Evolutionary conservation across 2,329 filamentous ascomycete genomes (phyloP), one percentile per base, ranked within the genome.

Genomic region (Colletotrichum limetticola): DNA sequence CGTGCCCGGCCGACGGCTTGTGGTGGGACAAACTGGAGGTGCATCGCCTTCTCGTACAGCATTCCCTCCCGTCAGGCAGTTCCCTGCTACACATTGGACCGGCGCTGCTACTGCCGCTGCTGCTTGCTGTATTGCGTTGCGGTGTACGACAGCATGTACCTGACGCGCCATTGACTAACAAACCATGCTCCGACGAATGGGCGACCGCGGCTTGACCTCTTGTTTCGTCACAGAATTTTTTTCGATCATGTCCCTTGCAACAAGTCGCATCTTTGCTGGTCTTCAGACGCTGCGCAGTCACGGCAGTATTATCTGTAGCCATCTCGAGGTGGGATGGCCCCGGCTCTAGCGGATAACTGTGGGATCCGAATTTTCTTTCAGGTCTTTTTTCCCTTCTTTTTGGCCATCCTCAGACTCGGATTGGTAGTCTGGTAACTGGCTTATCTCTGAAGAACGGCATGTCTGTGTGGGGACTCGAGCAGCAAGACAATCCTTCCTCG

Each of bases 211-310:
- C 71, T 71, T 73, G 66, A 71, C 71, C 71, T 73, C 71, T 66
- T 61, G 71, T 73, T 73, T 73, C 71, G 66, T 73, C 71, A 73
- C 71, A 61, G 71, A 30, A n/a, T 66, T 60, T 69, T 63, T 69
- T 53, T 35, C 42, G 22, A 24, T 35, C 2, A 2, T 35, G 4
- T 14, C 49, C 37, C 24, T 19, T 35, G 2, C 22, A 26, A 28
- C 22, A 26, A 28, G 16, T 12, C 35, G 57, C 32, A 46, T 14
- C 42, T 56, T 56, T 42, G 67, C 8, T 8, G 61, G 37, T 22
- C 42, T 70, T 70, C 32, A 56, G 66, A 72, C 70, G 46, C 46
- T 26, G 19, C 28, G 16, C 16, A 22, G 16, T 35, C 32, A 35
- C 32, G 32, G 32, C 32, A 35, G 32, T 5, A 35, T 35, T 7